Base-by-base conservation (phyloP, 2,329 filamentous ascomycete species). In the Exophiala viscosa region DNA sequence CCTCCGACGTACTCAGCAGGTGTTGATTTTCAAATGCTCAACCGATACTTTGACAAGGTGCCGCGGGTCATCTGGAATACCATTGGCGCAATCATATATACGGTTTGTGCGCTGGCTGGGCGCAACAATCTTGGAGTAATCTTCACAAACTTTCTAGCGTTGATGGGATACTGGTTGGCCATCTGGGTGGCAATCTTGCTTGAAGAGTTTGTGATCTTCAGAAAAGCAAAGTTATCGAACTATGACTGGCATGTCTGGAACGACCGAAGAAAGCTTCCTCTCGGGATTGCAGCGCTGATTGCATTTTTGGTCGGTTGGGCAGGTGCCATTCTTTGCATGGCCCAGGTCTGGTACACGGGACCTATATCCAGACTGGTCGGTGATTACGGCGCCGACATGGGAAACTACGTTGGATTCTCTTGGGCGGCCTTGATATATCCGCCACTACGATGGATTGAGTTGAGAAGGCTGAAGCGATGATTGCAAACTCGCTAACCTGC, bases 111-210 rank as follows among this genome's bases (percentile, higher is more conserved):
- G 0, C 73, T 86, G 13, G 84, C 77, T 1, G 84, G 85, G 0
- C 76, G 83, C 11, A 74, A 76, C 18, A 69, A 83, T 59, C 74
- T 88, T 1, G 78, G 82, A 0, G 75, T 75, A 20, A 85, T 87
- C 52, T 86, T 87, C 64, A 82, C 80, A 9, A 87, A 87, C 64
- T 86, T 87, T 65, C 73, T 87, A 4, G 82, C 83, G 0, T 69
- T 87, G 17, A 87, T 87, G 80, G 85, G 84, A 1, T 87, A 87
- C 67, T 87, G 83, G 83, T 76, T 85, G 13, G 76, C 76, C 11
- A 80, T 86, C 40, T 85, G 82, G 81, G 74, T 86, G 15, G 76
- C 78, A 1, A 84, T 87, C 42, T 71, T 80, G 1, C 66, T 73
- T 11, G 70, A 73, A 54, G 85, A 88, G 63, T 78, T 84, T 44